Evolutionary conservation across 352 stramenopile species (phyloP).

Genomic region (Pythium pyrilobum): DNA sequence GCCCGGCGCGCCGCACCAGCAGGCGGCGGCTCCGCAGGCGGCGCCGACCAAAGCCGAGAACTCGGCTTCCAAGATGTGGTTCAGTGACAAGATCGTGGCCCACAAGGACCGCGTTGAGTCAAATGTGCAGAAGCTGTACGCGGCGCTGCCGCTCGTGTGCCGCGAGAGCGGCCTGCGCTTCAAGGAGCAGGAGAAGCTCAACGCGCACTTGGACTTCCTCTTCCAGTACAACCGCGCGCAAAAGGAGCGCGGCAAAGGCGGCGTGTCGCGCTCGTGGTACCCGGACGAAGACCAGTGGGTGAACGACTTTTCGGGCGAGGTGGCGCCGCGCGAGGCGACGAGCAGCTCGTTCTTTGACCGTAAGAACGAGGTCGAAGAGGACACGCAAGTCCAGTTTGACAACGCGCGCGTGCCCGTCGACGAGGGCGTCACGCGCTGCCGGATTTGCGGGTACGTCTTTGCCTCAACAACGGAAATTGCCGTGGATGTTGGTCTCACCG

Average conservation of each 20-base stretch:
- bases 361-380: constrained; percentile 46
- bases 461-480: not conserved
- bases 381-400: constrained; percentile 53
- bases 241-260: constrained; percentile 78
- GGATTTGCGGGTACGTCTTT: constrained; percentile 65
- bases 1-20: not conserved
- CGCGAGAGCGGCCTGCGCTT: constrained; percentile 78
- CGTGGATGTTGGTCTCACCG: not conserved
- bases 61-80: constrained; percentile 70
- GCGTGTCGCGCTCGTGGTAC: constrained; percentile 80
- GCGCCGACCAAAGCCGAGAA: constrained; percentile 18
- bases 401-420: constrained; percentile 72
- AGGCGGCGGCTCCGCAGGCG: constrained; percentile 4
- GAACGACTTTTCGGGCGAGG: constrained; percentile 58
- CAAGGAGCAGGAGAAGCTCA: constrained; percentile 66
- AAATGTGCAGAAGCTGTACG: constrained; percentile 84
- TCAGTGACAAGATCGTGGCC: constrained; percentile 74
- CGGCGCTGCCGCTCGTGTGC: constrained; percentile 72
- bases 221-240: constrained; percentile 83
- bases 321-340: constrained; percentile 54
- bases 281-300: constrained; percentile 80
- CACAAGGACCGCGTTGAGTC: constrained; percentile 84
- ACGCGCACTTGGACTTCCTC: constrained; percentile 81
- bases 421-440: constrained; percentile 70
- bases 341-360: constrained; percentile 77